A percentile compares a stretch with the other conserved stretches of the same genome.
Conservation (phyloP, 345 rosid genomes). For the Murraya koenigii region DNA sequence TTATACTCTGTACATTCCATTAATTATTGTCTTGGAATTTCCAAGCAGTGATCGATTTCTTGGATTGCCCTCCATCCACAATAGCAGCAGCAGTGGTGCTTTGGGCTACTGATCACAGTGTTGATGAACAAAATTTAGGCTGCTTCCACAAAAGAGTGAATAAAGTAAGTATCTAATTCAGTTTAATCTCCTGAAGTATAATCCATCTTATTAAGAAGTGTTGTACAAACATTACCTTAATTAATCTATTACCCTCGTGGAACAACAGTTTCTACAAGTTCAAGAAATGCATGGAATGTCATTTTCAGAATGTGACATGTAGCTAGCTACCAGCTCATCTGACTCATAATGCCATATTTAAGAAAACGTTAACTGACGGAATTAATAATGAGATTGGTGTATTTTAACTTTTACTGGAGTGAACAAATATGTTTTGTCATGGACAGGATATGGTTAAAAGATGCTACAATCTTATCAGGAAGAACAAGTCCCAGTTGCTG, state of each 20-base stretch:
- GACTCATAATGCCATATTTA: not conserved
- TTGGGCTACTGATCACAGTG: slow-evolving; percentile 18
- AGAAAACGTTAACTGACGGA: not conserved
- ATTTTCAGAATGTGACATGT: not conserved
- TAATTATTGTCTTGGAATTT: not conserved
- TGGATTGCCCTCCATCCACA: slow-evolving; percentile 34
- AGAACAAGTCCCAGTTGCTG: not conserved
- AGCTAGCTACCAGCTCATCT: not conserved
- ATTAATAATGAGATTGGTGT: not conserved
- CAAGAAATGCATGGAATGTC: not conserved
- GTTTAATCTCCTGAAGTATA: too few relatives aligned
- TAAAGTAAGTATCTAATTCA: slow-evolving; percentile 14
- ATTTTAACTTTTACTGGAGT: not conserved
- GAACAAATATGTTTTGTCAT: not conserved
- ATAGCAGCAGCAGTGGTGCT: slow-evolving; percentile 34
- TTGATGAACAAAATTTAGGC: slow-evolving; percentile 19
- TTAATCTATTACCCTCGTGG: not conserved
- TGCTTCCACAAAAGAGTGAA: slow-evolving; percentile 26
- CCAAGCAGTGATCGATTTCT: slow-evolving; percentile 28
- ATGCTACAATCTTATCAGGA: slow-evolving; percentile 24
- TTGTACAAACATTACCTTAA: not conserved
- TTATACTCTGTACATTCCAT: not conserved
- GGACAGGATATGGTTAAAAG: slow-evolving; percentile 34
- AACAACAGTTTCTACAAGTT: not conserved
- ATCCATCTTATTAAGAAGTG: not conserved